Conservation (phyloP, 2,329 filamentous ascomycete species). For the Fusarium tjaetaba region DNA sequence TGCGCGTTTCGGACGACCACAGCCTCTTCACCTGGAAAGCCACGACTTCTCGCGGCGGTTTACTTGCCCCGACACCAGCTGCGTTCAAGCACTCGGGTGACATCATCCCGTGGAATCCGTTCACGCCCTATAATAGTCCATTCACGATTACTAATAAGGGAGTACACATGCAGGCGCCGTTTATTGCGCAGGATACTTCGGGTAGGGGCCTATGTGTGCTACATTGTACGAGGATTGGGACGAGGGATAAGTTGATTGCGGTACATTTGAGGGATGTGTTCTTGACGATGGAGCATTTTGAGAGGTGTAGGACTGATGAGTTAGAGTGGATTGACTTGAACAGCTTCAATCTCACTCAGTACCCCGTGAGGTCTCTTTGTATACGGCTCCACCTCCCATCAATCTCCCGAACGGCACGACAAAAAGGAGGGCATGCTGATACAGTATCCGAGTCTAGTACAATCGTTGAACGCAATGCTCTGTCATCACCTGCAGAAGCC, state of each 20-base stretch:
- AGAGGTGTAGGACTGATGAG: not conserved
- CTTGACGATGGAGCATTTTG: conserved; percentile 26
- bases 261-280: not conserved
- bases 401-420: rapidly evolving
- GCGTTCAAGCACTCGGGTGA: not conserved
- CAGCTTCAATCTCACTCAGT: not conserved
- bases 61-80: not conserved
- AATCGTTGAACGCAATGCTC: rapidly evolving
- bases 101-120: conserved; percentile 9
- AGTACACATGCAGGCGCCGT: not conserved
- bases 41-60: not conserved
- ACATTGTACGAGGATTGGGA: not conserved
- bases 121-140: not conserved
- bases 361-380: not conserved
- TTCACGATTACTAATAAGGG: conserved; percentile 17
- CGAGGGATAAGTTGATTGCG: not conserved
- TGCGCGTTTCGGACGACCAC: not conserved
- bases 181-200: not conserved
- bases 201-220: conserved; percentile 4
- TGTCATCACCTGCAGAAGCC: not conserved
- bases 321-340: not conserved
- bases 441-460: rapidly evolving
- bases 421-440: rapidly evolving
- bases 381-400: not conserved
- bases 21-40: conserved; percentile 5